phyloP scores from a whole-genome alignment of 148 eudicot species.

The Agrostemma githago region DNA sequence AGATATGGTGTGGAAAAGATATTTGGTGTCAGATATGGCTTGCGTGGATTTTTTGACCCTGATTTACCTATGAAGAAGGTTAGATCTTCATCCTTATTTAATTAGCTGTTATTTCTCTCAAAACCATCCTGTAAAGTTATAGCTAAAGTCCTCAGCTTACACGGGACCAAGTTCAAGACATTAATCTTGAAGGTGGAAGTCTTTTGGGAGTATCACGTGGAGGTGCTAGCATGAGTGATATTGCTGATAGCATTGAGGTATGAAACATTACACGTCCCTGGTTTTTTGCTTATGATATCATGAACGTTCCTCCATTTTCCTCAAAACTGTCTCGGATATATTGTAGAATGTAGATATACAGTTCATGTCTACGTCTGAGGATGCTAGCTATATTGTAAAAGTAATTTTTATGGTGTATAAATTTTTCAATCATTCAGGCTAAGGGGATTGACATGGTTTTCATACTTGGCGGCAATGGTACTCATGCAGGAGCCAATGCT shows the following conservation, averaged over 20 bases:
- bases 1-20: conserved; percentile 45
- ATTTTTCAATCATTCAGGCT: conserved; percentile 29
- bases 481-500: conserved; percentile 51
- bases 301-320: neutral
- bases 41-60: conserved; percentile 49
- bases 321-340: neutral
- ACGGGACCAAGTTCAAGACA: conserved; percentile 42
- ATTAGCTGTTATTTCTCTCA: conserved; percentile 6
- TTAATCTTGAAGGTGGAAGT: conserved; percentile 51
- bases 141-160: conserved; percentile 34
- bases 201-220: conserved; percentile 51
- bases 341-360: neutral
- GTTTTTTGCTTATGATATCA: neutral
- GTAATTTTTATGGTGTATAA: neutral
- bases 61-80: conserved; percentile 46
- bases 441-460: conserved; percentile 49
- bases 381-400: neutral
- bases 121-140: neutral
- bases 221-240: conserved; percentile 44
- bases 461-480: conserved; percentile 50
- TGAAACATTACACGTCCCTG: neutral
- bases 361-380: neutral
- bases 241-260: conserved; percentile 48
- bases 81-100: conserved; percentile 15
- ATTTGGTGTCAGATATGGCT: conserved; percentile 43